Evolutionary conservation across 495 filamentous ascomycete species (phyloP).

Genomic region (Penicillium coprophilum): DNA sequence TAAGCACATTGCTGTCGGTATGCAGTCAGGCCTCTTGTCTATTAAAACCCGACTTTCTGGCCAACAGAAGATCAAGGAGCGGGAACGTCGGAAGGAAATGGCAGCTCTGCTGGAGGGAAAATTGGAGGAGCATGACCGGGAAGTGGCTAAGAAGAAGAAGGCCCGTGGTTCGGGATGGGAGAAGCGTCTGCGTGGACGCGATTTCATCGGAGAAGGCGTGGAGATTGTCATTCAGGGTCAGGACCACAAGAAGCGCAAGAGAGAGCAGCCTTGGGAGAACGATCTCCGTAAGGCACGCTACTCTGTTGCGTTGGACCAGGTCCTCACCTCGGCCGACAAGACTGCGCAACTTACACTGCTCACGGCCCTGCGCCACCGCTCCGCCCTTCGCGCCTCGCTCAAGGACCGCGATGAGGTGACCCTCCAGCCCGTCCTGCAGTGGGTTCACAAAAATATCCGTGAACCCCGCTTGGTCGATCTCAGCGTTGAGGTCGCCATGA

Average conservation of each 20-base stretch:
- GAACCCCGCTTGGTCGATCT: constrained; percentile 76
- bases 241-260: constrained; percentile 54
- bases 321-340: constrained; percentile 58
- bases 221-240: constrained; percentile 86
- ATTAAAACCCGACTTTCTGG: constrained; percentile 84
- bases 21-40: constrained; percentile 86
- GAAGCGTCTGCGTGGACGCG: constrained; percentile 68
- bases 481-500: constrained; percentile 74
- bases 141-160: constrained; percentile 64
- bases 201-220: constrained; percentile 80
- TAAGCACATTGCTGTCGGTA: constrained; percentile 88
- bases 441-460: constrained; percentile 74
- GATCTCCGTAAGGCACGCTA: constrained; percentile 79
- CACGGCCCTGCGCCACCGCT: constrained; percentile 81
- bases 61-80: constrained; percentile 72
- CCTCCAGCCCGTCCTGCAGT: constrained; percentile 77
- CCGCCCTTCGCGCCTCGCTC: constrained; percentile 78
- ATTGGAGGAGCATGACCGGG: constrained; percentile 65
- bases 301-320: constrained; percentile 71
- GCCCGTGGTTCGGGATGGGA: constrained; percentile 67
- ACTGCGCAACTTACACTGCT: constrained; percentile 72
- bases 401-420: constrained; percentile 78
- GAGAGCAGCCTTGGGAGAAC: constrained; percentile 73
- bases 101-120: constrained; percentile 75
- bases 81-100: constrained; percentile 83